phyloP scores from a whole-genome alignment of 2,329 filamentous ascomycete genomes.

The Pseudogymnoascus sp. region DNA sequence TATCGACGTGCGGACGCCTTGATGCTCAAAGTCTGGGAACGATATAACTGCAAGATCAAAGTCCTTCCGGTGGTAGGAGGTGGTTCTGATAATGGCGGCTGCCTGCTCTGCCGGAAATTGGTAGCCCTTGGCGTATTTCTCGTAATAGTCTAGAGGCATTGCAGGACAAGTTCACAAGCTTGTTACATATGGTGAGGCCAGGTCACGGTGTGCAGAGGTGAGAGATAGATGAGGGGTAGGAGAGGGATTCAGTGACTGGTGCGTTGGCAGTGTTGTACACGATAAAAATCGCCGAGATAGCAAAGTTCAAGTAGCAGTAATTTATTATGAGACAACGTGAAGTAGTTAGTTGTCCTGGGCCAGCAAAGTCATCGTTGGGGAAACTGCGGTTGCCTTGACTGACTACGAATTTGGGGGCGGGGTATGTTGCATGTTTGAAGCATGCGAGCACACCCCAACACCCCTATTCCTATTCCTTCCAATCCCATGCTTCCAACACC shows the following conservation, averaged over 20 bases:
- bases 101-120: background rate
- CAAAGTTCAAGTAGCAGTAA: background rate
- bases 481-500: too few relatives aligned
- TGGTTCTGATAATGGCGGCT: background rate
- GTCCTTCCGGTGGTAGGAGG: background rate
- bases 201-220: background rate
- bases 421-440: too few relatives aligned
- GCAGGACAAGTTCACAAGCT: background rate
- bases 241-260: background rate
- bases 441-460: too few relatives aligned
- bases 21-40: background rate
- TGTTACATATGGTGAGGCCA: background rate
- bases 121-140: too few relatives aligned
- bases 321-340: background rate
- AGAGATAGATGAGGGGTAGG: background rate
- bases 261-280: background rate
- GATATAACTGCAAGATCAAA: background rate
- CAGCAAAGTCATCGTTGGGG: background rate
- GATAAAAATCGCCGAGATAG: background rate
- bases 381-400: background rate
- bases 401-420: background rate
- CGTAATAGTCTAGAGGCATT: background rate
- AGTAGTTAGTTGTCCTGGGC: background rate
- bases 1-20: background rate
- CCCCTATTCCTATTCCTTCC: too few relatives aligned